phyloP scores from a whole-genome alignment of 371 early-diverging fungal genomes.

The Synchytrium microbalum region DNA sequence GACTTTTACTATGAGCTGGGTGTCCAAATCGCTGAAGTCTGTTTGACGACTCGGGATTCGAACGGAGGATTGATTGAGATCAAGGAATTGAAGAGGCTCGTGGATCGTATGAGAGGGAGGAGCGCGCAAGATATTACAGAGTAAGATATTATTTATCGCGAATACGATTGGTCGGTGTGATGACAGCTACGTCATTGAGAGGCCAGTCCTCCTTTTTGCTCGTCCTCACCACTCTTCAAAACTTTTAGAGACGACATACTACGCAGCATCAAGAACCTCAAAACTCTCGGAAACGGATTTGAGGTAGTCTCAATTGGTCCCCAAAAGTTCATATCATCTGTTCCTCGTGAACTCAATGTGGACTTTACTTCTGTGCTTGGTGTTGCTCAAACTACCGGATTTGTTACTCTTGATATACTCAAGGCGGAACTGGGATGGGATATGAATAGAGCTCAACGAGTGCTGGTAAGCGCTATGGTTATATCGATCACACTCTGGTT shows the following conservation, averaged over 20 bases:
- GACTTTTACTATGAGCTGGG: slow-evolving; percentile 96
- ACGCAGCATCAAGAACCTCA: slow-evolving; percentile 72
- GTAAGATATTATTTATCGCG: slow-evolving; percentile 20
- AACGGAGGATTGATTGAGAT: slow-evolving; percentile 90
- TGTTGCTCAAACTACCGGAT: slow-evolving; percentile 64
- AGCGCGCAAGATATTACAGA: slow-evolving; percentile 37
- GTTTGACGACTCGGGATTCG: slow-evolving; percentile 67
- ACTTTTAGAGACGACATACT: slow-evolving; percentile 57
- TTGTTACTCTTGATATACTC: slow-evolving; percentile 49
- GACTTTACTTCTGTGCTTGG: slow-evolving; percentile 65
- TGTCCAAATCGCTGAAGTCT: slow-evolving; percentile 81
- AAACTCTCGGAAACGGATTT: slow-evolving; percentile 81
- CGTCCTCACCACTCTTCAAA: too few relatives aligned
- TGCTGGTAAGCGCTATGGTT: slow-evolving; percentile 29
- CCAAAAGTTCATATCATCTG: slow-evolving; percentile 74
- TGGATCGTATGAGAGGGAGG: slow-evolving; percentile 55
- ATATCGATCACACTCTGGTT: not conserved
- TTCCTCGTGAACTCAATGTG: slow-evolving; percentile 80
- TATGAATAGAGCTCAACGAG: slow-evolving; percentile 43
- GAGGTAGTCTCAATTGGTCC: slow-evolving; percentile 67
- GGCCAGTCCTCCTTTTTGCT: too few relatives aligned
- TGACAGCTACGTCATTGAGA: too few relatives aligned
- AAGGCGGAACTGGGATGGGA: slow-evolving; percentile 52
- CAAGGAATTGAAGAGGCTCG: slow-evolving; percentile 57
- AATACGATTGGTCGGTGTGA: too few relatives aligned